phyloP scores from a whole-genome alignment of 129 eudicot species.

The Erigeron canadensis region DNA sequence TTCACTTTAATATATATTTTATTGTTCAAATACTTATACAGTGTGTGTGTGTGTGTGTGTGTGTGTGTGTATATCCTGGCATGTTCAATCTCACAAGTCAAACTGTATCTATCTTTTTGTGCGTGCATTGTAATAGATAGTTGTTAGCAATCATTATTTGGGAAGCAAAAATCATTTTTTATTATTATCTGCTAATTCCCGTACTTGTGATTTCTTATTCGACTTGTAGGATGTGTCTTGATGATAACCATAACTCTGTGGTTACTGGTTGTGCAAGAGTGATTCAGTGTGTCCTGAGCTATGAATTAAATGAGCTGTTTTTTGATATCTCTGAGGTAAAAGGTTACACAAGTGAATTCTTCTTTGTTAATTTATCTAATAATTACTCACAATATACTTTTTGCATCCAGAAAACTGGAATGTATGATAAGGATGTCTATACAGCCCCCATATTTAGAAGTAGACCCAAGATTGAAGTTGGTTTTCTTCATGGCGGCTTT shows the following conservation, averaged over 20 bases:
- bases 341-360: neutral
- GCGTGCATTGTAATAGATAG: neutral
- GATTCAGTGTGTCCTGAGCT: constrained; percentile 64
- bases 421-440: constrained; percentile 45
- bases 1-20: neutral
- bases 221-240: constrained; percentile 74
- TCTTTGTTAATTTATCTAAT: constrained; percentile 2
- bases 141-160: constrained; percentile 6
- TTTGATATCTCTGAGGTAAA: constrained; percentile 72
- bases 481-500: constrained; percentile 86
- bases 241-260: constrained; percentile 90
- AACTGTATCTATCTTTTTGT: neutral
- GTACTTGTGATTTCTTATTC: constrained; percentile 5
- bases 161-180: neutral
- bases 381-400: constrained; percentile 17
- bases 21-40: no score
- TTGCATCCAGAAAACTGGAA: constrained; percentile 57
- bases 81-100: constrained; percentile 1
- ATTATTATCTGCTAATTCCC: neutral
- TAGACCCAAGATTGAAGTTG: constrained; percentile 74
- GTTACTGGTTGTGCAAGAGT: constrained; percentile 86
- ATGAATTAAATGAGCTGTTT: constrained; percentile 60
- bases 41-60: no score
- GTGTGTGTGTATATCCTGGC: no score
- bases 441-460: constrained; percentile 92